phyloP scores from a whole-genome alignment of 257 asterid genomes.

The Catharanthus roseus region DNA sequence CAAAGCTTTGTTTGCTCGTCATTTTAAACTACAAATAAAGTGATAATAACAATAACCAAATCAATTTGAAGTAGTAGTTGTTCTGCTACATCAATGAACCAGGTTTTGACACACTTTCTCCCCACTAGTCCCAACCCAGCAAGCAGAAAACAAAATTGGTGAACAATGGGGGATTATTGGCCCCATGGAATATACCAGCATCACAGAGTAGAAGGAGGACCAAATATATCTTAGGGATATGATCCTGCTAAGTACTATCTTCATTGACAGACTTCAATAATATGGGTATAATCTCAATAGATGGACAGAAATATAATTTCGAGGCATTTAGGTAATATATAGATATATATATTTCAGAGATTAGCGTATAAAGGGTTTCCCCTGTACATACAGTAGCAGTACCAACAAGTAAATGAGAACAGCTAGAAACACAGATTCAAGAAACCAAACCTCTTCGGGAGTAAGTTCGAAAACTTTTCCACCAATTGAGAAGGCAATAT shows the following conservation, averaged over 20 bases:
- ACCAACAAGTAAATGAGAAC: not conserved
- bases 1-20: not conserved
- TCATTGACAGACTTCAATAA: not conserved
- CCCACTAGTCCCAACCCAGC: not conserved
- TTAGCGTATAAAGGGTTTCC: not conserved
- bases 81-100: too few relatives aligned
- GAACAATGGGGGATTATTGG: too few relatives aligned
- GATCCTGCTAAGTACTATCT: not conserved
- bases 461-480: constrained; percentile 68
- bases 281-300: not conserved
- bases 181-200: not conserved
- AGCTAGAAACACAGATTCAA: too few relatives aligned
- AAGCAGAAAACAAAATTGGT: not conserved
- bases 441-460: constrained; percentile 64
- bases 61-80: not conserved
- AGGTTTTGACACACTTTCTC: too few relatives aligned
- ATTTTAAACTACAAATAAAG: not conserved
- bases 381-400: not conserved
- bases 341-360: not conserved
- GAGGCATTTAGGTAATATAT: not conserved
- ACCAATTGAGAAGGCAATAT: constrained; percentile 79
- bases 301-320: not conserved
- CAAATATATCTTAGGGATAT: not conserved
- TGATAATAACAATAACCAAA: not conserved
- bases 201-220: not conserved